A percentile compares a stretch with the other conserved stretches of the same genome.
Conservation (phyloP, 176 grass and related monocot species). For the Urochloa ruziziensis region DNA sequence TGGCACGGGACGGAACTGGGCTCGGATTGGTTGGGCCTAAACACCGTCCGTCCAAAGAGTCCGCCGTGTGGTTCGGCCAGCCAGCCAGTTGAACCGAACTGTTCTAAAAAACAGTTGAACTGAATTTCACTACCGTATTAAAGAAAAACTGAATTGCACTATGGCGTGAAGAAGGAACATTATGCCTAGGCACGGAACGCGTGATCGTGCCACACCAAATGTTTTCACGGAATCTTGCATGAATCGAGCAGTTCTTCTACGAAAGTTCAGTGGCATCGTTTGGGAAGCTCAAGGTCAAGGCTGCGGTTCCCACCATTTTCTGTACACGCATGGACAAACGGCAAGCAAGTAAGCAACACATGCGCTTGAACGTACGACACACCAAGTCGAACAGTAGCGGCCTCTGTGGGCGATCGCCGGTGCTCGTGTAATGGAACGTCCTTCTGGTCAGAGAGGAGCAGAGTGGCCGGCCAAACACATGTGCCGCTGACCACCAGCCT, state of each 20-base stretch:
- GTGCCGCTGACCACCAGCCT: neutral
- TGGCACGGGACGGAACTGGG: neutral
- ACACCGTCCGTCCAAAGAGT: neutral
- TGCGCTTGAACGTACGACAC: neutral
- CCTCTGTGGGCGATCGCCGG: too few relatives aligned
- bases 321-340: neutral
- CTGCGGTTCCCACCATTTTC: neutral
- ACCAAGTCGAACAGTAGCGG: too few relatives aligned
- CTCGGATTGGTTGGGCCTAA: neutral
- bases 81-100: too few relatives aligned
- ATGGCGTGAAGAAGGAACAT: neutral
- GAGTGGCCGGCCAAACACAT: neutral
- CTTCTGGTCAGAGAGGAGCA: too few relatives aligned
- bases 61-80: too few relatives aligned
- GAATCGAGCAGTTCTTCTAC: neutral
- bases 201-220: neutral
- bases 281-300: neutral
- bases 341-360: neutral
- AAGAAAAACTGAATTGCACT: neutral
- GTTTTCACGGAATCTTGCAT: neutral
- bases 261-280: neutral
- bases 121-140: neutral
- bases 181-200: neutral
- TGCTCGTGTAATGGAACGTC: too few relatives aligned
- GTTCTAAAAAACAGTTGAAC: neutral